A percentile compares a stretch with the other conserved stretches of the same genome.
phyloP scores from a whole-genome alignment of 306 rosid genomes.

The Castanea sativa region DNA sequence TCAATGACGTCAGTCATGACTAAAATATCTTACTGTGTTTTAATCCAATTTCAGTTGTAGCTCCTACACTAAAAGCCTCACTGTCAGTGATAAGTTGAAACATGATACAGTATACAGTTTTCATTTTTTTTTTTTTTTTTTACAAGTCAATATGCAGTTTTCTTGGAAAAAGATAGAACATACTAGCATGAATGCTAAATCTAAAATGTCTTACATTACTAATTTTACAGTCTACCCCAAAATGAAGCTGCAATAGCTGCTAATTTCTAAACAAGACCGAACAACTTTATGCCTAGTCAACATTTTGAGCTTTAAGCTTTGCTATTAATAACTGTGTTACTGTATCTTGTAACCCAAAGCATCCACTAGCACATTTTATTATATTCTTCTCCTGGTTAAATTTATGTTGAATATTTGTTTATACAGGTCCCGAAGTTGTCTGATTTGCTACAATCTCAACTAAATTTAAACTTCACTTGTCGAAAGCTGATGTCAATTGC shows the following conservation, averaged over 20 bases:
- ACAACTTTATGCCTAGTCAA: background rate
- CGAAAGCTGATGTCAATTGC: conserved; percentile 3
- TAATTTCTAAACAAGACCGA: background rate
- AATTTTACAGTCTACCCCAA: background rate
- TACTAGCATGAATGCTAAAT: too few relatives aligned
- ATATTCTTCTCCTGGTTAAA: background rate
- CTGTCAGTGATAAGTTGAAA: too few relatives aligned
- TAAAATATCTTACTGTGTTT: too few relatives aligned
- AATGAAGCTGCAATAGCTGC: background rate
- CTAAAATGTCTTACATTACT: background rate
- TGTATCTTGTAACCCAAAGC: background rate
- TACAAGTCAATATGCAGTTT: too few relatives aligned
- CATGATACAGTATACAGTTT: too few relatives aligned
- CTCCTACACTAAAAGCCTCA: too few relatives aligned
- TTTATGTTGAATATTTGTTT: background rate
- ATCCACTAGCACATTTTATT: background rate
- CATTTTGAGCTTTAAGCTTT: background rate
- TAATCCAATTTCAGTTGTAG: too few relatives aligned
- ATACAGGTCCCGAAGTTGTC: conserved; percentile 36
- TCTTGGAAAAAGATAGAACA: too few relatives aligned
- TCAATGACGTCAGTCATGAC: too few relatives aligned
- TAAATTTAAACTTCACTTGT: background rate
- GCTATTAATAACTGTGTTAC: background rate
- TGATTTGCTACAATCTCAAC: background rate
- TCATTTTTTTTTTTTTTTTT: too few relatives aligned